Percentiles rank a stretch among this genome's conserved stretches.
These are phyloP conservation scores for Nothophaeocryptopus gaeumannii DNA, from an alignment of 2,329 filamentous ascomycete species.

Conservation along the genomic window DNA sequence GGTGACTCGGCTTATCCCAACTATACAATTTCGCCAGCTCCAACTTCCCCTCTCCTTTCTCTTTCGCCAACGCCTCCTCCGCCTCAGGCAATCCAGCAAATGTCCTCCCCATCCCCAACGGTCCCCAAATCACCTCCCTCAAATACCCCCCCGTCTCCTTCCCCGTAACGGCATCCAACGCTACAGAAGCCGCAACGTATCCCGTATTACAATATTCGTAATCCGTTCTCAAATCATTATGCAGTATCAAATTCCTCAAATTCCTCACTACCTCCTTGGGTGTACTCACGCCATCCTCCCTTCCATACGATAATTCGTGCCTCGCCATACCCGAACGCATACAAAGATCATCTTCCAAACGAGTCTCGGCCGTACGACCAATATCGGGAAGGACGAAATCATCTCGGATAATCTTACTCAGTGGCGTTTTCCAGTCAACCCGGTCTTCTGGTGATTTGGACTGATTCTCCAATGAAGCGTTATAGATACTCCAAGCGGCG, in stretches of 20 bases:
- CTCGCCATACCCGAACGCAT: not conserved
- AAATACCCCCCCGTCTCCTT: not conserved
- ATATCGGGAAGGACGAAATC: not conserved
- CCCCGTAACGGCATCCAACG: not conserved
- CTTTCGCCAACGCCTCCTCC: too few species aligned
- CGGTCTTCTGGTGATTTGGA: not conserved
- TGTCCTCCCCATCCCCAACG: not conserved
- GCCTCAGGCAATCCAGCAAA: not conserved
- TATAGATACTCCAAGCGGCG: not conserved
- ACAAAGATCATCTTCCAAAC: not conserved
- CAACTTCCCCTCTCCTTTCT: not conserved
- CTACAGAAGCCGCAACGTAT: not conserved
- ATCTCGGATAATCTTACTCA: not conserved
- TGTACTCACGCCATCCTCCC: not conserved
- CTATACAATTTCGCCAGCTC: not conserved
- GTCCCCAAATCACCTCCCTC: not conserved
- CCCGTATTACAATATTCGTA: slow-evolving; percentile 3
- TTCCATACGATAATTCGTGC: not conserved
- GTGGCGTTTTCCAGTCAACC: not conserved
- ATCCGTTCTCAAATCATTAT: not conserved
- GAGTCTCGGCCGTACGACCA: not conserved
- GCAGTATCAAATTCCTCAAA: not conserved
- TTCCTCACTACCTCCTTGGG: not conserved
- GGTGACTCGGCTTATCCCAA: too few species aligned
- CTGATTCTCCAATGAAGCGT: not conserved